Evolutionary conservation across 176 grass and related monocot genomes (phyloP), one percentile per base, ranked within the genome.

Genomic region (Zea luxurians): DNA sequence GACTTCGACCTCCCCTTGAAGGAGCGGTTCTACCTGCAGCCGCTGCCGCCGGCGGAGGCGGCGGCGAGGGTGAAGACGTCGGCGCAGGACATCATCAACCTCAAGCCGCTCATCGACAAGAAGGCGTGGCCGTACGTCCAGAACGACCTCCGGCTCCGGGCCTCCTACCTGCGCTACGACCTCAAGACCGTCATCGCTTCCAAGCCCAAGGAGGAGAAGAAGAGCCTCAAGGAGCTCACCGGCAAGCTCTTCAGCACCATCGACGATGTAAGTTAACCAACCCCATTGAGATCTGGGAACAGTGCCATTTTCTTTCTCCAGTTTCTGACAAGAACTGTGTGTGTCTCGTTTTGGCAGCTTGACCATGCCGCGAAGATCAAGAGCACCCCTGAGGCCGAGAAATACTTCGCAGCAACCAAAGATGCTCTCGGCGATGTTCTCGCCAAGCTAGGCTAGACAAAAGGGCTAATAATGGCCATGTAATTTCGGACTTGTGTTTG

Each of bases 361-460:
- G 89, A 99, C 85, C 90, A 93, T 66, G 96, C 96, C 15, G 96
- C 96, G 4, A 99, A 99, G 88, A 89, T 99, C 58, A 99, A 99
- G 92, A 99, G 92, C 88, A 35, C 85, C 18, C 1, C 75, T 16
- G 70, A 95, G 75, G 96, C 96, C 2, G 90, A 95, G 74, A 99
- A 99, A 46, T 95, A 55, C 71, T 99, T 62, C 63, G 76, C 83
- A 6, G 62, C 60, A 4, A 95, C 96, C 71, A 89, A 83, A 85
- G 66, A 88, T 50, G 80, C 55, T 53, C 80, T 99, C 27, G 59
- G 84, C 10, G 86, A 99, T 79, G 90, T 99, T 63, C 70, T 99
- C 44, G 45, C 92, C 17, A 99, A 95, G 82, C 42, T 99, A 85
- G 90, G 85, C 80, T 98, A 90, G 84, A 80, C 43, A 37, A 66